Evolutionary conservation across 2,329 filamentous ascomycete genomes (phyloP), one percentile per base, ranked within the genome.

Genomic region (Periconia sp.): DNA sequence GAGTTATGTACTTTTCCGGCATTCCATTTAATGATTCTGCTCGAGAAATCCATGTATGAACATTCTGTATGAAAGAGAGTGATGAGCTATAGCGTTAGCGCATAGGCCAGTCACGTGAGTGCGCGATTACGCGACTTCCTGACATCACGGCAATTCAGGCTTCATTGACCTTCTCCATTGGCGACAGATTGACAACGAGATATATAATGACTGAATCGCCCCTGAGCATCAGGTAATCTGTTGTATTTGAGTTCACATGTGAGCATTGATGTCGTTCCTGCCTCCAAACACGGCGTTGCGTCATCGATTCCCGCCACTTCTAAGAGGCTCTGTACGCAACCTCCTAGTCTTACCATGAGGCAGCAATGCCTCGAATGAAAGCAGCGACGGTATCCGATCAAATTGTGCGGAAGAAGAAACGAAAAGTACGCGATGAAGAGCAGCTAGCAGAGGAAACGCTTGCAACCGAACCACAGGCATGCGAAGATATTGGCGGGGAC

Each of bases 391-490:
- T 75, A 9, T 75, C 73, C n/a, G 65, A 69, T 22, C 72, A 74
- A 44, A 59, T 73, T 11, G 61, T 74, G 19, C 64, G 71, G 12
- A 79, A 78, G 55, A 61, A 75, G 23, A 78, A 77, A 54, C 56
- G 61, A 17, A 63, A 69, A 30, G 34, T 45, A 1, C 45, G 36
- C n/a, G 56, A 64, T 5, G 57, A 60, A 9, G 57, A 65, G 33
- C 41, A 46, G 11, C 31, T 32, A 10, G 21, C 36, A 33, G 40
- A 48, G 23, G 46, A 45, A 8, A 46, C 56, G 13, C 26, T 25
- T 12, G 50, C 39, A 8, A 18, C 34, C 21, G 36, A 50, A 9
- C 48, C 32, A 30, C 24, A 33, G 7, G 22, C 43, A 17, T 33
- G 37, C 19, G 54, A 58, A 16, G 30, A 17, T 8, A 36, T 46